Conservation (phyloP, 208 protist species). For the Spongospora subterranea region DNA sequence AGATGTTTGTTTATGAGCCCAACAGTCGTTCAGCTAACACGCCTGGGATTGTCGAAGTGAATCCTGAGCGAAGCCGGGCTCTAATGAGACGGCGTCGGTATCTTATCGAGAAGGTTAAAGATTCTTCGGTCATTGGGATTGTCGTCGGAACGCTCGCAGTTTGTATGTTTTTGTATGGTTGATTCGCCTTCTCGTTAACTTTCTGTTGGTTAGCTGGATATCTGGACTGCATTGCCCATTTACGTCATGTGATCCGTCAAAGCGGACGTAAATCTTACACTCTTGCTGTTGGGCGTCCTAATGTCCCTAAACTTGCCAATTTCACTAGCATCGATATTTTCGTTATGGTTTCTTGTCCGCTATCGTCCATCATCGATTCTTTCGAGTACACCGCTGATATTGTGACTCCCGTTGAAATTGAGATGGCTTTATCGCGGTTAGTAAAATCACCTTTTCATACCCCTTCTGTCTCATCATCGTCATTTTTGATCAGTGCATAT, state of each 20-base stretch:
- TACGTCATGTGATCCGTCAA: neutral
- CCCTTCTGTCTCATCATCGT: neutral
- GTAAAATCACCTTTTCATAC: neutral
- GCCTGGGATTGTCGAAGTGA: neutral
- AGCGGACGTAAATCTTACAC: slow-evolving; percentile 16
- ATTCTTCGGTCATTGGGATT: slow-evolving; percentile 43
- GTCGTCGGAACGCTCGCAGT: slow-evolving; percentile 49
- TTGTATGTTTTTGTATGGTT: slow-evolving; percentile 20
- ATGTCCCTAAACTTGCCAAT: slow-evolving; percentile 51
- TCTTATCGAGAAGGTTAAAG: slow-evolving; percentile 54
- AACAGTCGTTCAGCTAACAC: neutral
- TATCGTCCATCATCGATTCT: slow-evolving; percentile 35
- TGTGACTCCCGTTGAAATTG: slow-evolving; percentile 28
- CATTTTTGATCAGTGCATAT: neutral
- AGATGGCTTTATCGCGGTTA: neutral
- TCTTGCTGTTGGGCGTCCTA: slow-evolving; percentile 12
- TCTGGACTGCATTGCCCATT: slow-evolving; percentile 9
- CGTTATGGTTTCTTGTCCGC: slow-evolving; percentile 36
- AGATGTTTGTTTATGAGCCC: slow-evolving; percentile 21
- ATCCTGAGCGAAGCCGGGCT: neutral
- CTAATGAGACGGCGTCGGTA: neutral
- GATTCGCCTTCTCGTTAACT: slow-evolving; percentile 30
- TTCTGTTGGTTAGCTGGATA: slow-evolving; percentile 6
- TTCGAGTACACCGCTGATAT: neutral
- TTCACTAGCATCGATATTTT: slow-evolving; percentile 52